phyloP scores from a whole-genome alignment of 2,329 filamentous ascomycete species.

The Fusarium bactridioides region DNA sequence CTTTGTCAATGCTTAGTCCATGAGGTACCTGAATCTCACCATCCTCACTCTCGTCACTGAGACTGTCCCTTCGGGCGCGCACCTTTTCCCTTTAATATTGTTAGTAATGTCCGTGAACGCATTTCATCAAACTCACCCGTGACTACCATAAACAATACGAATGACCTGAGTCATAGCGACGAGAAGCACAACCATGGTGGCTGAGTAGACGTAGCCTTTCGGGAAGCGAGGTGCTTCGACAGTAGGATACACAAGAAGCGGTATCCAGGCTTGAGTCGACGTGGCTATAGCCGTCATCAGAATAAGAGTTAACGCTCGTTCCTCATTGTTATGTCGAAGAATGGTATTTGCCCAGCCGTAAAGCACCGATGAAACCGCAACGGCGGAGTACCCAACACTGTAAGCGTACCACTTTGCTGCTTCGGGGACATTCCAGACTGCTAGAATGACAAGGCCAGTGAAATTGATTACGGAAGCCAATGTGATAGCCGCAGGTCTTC shows the following conservation, averaged over 20 bases:
- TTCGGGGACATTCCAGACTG: background rate
- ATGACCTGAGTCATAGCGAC: background rate
- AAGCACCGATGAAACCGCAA: background rate
- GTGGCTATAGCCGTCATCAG: background rate
- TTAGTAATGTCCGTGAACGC: background rate
- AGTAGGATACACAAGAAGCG: background rate
- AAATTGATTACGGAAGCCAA: background rate
- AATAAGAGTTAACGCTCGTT: background rate
- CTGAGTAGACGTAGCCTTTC: background rate
- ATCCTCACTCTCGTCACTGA: background rate
- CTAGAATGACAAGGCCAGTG: background rate
- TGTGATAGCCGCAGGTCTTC: background rate
- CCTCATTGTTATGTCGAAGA: background rate
- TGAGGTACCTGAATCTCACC: background rate
- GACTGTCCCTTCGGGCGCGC: background rate
- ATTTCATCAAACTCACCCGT: background rate
- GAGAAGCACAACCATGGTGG: background rate
- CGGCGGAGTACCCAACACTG: background rate
- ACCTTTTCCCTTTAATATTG: background rate
- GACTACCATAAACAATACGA: background rate
- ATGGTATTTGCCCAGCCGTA: background rate
- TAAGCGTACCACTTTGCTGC: background rate
- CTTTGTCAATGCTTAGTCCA: background rate
- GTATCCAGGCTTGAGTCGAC: background rate
- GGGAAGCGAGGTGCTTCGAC: background rate